phyloP scores from a whole-genome alignment of 1,284 basidiomycete genomes.

The Porodaedalea pini region DNA sequence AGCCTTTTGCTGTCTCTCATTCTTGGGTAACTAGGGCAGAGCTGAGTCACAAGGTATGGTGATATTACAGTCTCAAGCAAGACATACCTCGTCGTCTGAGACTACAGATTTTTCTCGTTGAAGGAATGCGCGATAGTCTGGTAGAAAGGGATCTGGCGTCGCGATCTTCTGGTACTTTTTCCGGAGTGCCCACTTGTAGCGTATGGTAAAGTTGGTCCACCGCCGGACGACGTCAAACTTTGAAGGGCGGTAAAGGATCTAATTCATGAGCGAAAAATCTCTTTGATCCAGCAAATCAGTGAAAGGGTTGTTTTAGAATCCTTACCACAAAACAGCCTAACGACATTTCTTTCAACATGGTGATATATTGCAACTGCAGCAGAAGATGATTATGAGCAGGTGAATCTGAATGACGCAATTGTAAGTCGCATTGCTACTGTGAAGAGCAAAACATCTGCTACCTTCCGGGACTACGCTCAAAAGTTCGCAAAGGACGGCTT shows the following conservation, averaged over 20 bases:
- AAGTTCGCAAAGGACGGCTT: constrained; percentile 50
- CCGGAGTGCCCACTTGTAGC: constrained; percentile 74
- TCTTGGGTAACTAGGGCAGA: background rate
- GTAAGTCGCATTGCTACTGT: background rate
- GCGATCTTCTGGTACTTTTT: constrained; percentile 48
- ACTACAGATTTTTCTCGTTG: constrained; percentile 1
- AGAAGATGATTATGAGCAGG: constrained; percentile 9
- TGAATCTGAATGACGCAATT: background rate
- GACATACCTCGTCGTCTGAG: background rate
- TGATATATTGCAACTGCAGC: constrained; percentile 1
- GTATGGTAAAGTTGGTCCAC: constrained; percentile 49
- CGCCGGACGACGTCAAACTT: constrained; percentile 35
- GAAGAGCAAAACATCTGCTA: constrained; percentile 25
- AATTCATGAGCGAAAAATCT: constrained; percentile 28
- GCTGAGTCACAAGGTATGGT: background rate
- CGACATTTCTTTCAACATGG: constrained; percentile 5
- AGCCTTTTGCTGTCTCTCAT: background rate
- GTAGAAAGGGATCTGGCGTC: constrained; percentile 24
- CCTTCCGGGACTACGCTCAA: constrained; percentile 37
- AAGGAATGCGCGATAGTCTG: constrained; percentile 13
- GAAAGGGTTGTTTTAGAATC: background rate
- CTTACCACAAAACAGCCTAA: constrained; percentile 10
- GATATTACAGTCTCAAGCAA: background rate
- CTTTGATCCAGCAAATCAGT: background rate
- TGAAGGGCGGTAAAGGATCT: constrained; percentile 29